Percentiles rank a stretch among this genome's conserved stretches.
phyloP scores from a whole-genome alignment of 768 basidiomycete species.

The Boletus subparvulus region DNA sequence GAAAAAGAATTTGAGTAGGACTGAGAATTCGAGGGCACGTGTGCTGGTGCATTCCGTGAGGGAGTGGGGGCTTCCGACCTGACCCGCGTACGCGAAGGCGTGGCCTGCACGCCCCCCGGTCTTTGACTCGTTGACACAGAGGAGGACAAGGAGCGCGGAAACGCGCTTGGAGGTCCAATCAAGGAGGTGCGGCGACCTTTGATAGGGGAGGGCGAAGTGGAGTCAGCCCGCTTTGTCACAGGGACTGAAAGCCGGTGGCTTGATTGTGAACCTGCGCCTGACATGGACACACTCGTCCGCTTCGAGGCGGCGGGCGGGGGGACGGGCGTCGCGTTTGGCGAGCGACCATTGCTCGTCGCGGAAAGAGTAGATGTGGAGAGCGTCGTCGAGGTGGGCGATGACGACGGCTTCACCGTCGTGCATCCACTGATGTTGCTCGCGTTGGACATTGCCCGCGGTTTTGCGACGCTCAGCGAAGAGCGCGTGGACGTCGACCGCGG shows the following conservation, averaged over 20 bases:
- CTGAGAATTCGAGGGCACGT: slow-evolving; percentile 22
- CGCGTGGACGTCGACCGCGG: slow-evolving; percentile 43
- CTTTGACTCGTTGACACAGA: slow-evolving; percentile 18
- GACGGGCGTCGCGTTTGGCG: slow-evolving; percentile 53
- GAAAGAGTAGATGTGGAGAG: slow-evolving; percentile 28
- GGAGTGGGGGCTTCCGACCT: slow-evolving; percentile 41
- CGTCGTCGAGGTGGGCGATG: slow-evolving; percentile 27
- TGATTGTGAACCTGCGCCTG: slow-evolving; percentile 36
- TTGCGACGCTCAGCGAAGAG: slow-evolving; percentile 45
- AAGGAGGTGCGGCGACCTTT: slow-evolving; percentile 29
- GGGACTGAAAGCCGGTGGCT: slow-evolving; percentile 43
- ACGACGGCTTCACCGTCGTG: slow-evolving; percentile 46
- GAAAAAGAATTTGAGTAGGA: slow-evolving; percentile 29
- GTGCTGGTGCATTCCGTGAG: slow-evolving; percentile 25
- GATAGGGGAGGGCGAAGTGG: slow-evolving; percentile 29
- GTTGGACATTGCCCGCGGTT: slow-evolving; percentile 55
- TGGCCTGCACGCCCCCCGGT: slow-evolving; percentile 28
- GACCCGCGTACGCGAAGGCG: slow-evolving; percentile 43
- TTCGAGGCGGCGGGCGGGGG: slow-evolving; percentile 39
- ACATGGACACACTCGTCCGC: slow-evolving; percentile 39
- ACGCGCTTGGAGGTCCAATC: slow-evolving; percentile 30
- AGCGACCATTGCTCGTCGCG: slow-evolving; percentile 31
- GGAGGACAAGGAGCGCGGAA: slow-evolving; percentile 15
- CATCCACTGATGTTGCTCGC: slow-evolving; percentile 49
- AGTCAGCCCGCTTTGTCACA: slow-evolving; percentile 25